Conservation (phyloP, 2,329 filamentous ascomycete genomes). For the Monosporascus sp. region DNA sequence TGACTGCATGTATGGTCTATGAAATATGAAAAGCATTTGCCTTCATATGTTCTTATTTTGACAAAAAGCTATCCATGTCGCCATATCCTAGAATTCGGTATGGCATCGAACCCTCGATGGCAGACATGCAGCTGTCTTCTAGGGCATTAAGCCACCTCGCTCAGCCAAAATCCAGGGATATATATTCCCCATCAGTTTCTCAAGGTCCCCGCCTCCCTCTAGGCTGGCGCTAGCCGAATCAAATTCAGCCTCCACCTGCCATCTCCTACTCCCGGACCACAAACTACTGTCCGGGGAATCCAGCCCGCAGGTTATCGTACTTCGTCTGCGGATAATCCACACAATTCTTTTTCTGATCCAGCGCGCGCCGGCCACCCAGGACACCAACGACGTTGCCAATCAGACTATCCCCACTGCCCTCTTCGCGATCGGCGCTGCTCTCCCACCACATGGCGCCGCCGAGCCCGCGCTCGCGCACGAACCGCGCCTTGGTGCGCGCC, state of each 20-base stretch:
- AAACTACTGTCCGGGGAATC: constrained; percentile 35
- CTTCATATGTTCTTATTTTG: too few relatives aligned
- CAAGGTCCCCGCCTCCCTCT: too few relatives aligned
- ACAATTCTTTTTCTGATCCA: constrained; percentile 54
- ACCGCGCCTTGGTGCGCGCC: constrained; percentile 65
- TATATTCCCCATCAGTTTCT: too few relatives aligned
- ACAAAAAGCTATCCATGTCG: too few relatives aligned
- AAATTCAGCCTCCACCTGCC: neutral
- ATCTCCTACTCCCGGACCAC: neutral
- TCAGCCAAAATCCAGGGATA: too few relatives aligned
- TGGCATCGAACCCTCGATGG: too few relatives aligned
- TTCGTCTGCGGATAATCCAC: constrained; percentile 59
- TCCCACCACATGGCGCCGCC: constrained; percentile 99
- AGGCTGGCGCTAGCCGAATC: too few relatives aligned
- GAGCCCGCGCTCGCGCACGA: constrained; percentile 59
- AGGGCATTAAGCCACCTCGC: too few relatives aligned
- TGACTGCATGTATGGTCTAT: too few relatives aligned
- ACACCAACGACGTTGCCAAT: constrained; percentile 58
- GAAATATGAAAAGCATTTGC: too few relatives aligned
- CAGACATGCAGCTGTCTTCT: too few relatives aligned
- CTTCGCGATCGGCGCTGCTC: constrained; percentile 68
- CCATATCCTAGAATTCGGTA: too few relatives aligned
- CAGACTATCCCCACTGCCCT: constrained; percentile 62
- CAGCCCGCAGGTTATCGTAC: constrained; percentile 63
- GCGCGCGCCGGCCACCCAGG: constrained; percentile 45